These are phyloP conservation scores for Fusarium succisae DNA, from an alignment of 2,329 filamentous ascomycete species.

Conservation along the genomic window DNA sequence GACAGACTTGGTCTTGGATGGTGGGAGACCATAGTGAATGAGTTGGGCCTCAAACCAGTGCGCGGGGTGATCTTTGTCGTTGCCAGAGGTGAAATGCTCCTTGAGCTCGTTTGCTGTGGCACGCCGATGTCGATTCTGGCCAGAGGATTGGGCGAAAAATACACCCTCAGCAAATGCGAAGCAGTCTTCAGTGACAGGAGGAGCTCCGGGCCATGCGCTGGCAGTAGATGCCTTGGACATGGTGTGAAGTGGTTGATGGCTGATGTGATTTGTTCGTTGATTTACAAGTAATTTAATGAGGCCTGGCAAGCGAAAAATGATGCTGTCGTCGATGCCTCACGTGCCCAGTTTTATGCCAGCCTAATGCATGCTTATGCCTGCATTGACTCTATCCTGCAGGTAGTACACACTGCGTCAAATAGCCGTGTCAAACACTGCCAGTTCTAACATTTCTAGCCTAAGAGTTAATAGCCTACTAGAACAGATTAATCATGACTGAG, in stretches of 20 bases:
- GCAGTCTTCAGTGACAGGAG: constrained; percentile 42
- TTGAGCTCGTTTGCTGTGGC: constrained; percentile 56
- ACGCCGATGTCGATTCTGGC: constrained; percentile 56
- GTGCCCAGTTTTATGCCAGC: background rate
- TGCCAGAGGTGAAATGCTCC: constrained; percentile 54
- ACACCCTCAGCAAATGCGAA: constrained; percentile 56
- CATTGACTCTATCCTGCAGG: background rate
- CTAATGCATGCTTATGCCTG: background rate
- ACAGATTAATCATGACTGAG: background rate
- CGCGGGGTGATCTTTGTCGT: constrained; percentile 59
- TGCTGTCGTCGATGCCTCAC: background rate
- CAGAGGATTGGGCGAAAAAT: constrained; percentile 56
- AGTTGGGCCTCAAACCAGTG: constrained; percentile 72
- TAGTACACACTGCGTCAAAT: background rate
- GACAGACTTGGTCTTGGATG: constrained; percentile 65
- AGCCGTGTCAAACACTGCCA: background rate
- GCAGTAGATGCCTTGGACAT: constrained; percentile 14
- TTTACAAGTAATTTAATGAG: background rate
- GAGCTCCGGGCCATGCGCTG: constrained; percentile 19
- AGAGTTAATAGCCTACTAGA: background rate
- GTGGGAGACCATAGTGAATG: constrained; percentile 67
- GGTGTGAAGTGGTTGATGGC: background rate
- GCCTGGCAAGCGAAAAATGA: background rate
- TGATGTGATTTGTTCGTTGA: background rate
- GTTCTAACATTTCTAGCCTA: too few relatives aligned